Evolutionary conservation across 306 rosid species (phyloP), one percentile per base, ranked within the genome.

Genomic region (Quercus bicolor): DNA sequence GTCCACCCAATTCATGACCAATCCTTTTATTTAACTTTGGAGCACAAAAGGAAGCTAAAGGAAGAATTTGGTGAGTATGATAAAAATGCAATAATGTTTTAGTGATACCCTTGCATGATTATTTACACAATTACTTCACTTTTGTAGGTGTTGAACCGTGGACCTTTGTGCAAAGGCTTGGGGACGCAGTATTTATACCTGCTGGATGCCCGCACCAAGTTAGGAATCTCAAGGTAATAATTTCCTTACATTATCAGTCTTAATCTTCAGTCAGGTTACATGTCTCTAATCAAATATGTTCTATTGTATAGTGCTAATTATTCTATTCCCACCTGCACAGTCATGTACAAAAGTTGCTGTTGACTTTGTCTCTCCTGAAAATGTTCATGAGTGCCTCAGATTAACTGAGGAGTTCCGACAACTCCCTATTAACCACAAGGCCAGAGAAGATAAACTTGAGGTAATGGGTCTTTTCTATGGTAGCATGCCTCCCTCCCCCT

Each of bases 171-270:
- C 97, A 92, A 77, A 82, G 74, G 70, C 86, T 89, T 64, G 97
- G 97, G 68, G 97, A 92, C 78, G 96, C 97, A 43, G 93, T 92
- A 69, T 87, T 92, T 89, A 89, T 92, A 78, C 96, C 97, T 61
- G 97, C 97, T 66, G 97, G 97, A 80, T 92, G 97, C 79, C 97
- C 97, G 0, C 97, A 92, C 73, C 97, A 92, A 92, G 97, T 92
- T 37, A 89, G 97, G 73, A 92, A 92, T 84, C 96, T 92, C 75
- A 89, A 83, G 96, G 97, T 88, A 78, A 81, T 70, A 28, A 54
- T 31, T 57, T 77, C 80, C 71, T 23, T 7, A 48, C 62, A 34
- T 79, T 60, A 71, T 61, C 40, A 29, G 14, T 37, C 21, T 71
- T 34, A 6, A 28, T 60, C 57, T 61, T 56, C 29, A 4, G 19